A percentile compares a stretch with the other conserved stretches of the same genome.
phyloP scores from a whole-genome alignment of 2,329 filamentous ascomycete species.

The Beauveria scarabaeidicola region DNA sequence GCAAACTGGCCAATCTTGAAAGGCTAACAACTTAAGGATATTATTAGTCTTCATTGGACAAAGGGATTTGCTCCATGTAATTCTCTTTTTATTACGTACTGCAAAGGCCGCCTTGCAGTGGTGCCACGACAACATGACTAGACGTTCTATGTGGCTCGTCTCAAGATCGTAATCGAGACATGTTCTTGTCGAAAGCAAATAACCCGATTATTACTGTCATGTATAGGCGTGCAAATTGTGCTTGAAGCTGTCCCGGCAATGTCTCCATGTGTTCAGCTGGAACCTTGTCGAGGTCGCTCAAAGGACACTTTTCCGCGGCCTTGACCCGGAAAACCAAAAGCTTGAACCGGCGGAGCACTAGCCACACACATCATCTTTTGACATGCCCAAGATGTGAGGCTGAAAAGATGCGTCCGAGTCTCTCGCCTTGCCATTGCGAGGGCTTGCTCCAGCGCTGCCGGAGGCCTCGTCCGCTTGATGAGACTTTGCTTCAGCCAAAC shows the following conservation, averaged over 20 bases:
- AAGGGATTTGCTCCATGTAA: too few species aligned
- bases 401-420: not conserved
- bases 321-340: not conserved
- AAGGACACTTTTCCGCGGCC: not conserved
- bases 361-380: not conserved
- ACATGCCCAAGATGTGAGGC: constrained; percentile 1
- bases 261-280: constrained; percentile 71
- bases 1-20: too few species aligned
- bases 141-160: constrained; percentile 60
- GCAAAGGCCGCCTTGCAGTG: too few species aligned
- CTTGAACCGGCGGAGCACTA: not conserved
- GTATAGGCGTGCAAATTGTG: constrained; percentile 71
- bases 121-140: too few species aligned
- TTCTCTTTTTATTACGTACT: too few species aligned
- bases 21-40: too few species aligned
- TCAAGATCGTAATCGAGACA: constrained; percentile 72
- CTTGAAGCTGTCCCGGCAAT: constrained; percentile 72
- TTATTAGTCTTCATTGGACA: too few species aligned
- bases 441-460: too few species aligned
- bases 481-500: too few species aligned
- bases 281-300: not conserved
- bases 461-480: too few species aligned
- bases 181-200: constrained; percentile 61
- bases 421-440: too few species aligned
- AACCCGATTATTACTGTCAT: constrained; percentile 66